Percentiles rank a stretch among this genome's conserved stretches.
Conservation (phyloP, 2,329 filamentous ascomycete genomes). For the Grosmannia serpens region DNA sequence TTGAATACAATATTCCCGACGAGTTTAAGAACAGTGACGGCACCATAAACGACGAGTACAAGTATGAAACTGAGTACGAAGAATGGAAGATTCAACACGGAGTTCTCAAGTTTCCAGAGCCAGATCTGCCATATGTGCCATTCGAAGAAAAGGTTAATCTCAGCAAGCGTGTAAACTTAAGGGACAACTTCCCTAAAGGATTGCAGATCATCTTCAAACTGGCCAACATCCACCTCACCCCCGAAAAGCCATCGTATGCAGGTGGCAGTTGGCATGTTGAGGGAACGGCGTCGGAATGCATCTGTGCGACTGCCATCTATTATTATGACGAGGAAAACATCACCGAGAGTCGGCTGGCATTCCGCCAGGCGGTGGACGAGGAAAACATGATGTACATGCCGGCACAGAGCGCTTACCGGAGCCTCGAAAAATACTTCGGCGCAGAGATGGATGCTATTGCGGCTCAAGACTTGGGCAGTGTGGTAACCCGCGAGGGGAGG, state of each 20-base stretch:
- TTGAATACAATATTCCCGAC: slow-evolving; percentile 1
- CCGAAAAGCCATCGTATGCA: slow-evolving; percentile 38
- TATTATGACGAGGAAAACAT: slow-evolving; percentile 42
- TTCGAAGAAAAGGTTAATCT: background rate
- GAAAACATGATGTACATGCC: slow-evolving; percentile 6
- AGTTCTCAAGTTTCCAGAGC: slow-evolving; percentile 8
- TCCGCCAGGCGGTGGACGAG: slow-evolving; percentile 20
- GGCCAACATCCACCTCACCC: slow-evolving; percentile 45
- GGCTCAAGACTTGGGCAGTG: slow-evolving; percentile 29
- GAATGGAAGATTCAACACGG: slow-evolving; percentile 3
- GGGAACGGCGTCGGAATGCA: slow-evolving; percentile 39
- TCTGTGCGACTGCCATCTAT: slow-evolving; percentile 43
- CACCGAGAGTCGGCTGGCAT: slow-evolving; percentile 28
- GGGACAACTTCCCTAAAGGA: slow-evolving; percentile 13
- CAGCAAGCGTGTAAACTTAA: slow-evolving; percentile 1
- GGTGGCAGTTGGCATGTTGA: slow-evolving; percentile 23
- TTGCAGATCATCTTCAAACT: slow-evolving; percentile 55
- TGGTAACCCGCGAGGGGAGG: slow-evolving; percentile 28
- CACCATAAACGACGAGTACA: slow-evolving; percentile 2
- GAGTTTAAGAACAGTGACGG: slow-evolving; percentile 2
- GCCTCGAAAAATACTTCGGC: slow-evolving; percentile 10
- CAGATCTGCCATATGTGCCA: background rate
- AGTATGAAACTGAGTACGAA: slow-evolving; percentile 3
- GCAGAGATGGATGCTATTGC: slow-evolving; percentile 13
- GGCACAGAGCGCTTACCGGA: slow-evolving; percentile 7